A percentile compares a stretch with the other conserved stretches of the same genome.
Evolutionary conservation across 2,329 filamentous ascomycete genomes (phyloP).

Genomic region (Aspergillus aculeatus): DNA sequence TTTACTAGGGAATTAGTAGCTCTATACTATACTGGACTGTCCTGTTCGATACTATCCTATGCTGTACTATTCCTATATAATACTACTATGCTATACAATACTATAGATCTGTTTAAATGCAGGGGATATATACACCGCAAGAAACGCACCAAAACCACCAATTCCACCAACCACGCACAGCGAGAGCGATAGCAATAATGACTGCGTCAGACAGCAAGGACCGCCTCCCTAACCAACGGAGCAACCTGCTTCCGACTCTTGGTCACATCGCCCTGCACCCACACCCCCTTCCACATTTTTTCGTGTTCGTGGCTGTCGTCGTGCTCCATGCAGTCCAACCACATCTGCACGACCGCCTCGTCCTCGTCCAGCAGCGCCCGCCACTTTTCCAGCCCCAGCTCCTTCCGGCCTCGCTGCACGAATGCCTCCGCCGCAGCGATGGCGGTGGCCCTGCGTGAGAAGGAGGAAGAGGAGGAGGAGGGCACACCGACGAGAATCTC

Average conservation of each 20-base stretch:
- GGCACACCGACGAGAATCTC: conserved; percentile 54
- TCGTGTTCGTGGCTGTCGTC: neutral
- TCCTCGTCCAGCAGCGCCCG: conserved; percentile 26
- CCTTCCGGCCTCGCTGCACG: conserved; percentile 41
- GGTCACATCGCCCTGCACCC: conserved; percentile 56
- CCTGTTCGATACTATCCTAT: too few relatives aligned
- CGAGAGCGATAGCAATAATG: neutral
- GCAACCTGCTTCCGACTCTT: conserved; percentile 65
- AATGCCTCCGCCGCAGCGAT: conserved; percentile 47
- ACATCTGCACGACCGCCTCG: conserved; percentile 13
- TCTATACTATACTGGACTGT: too few relatives aligned
- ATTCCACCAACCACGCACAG: too few relatives aligned
- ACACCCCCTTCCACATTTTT: conserved; percentile 49
- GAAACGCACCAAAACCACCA: too few relatives aligned
- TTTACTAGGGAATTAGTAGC: too few relatives aligned
- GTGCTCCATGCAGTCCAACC: conserved; percentile 10
- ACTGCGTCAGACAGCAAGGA: conserved; percentile 24
- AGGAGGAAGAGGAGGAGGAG: conserved; percentile 31
- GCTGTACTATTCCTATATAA: too few relatives aligned
- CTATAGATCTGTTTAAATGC: too few relatives aligned
- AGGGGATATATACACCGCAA: too few relatives aligned
- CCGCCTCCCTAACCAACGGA: conserved; percentile 55
- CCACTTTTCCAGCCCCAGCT: conserved; percentile 44
- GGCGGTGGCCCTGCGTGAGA: conserved; percentile 19
- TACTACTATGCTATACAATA: too few relatives aligned